These are phyloP conservation scores for Salicornia ramosissima DNA, from an alignment of 148 eudicot genomes.

Conservation along the genomic window DNA sequence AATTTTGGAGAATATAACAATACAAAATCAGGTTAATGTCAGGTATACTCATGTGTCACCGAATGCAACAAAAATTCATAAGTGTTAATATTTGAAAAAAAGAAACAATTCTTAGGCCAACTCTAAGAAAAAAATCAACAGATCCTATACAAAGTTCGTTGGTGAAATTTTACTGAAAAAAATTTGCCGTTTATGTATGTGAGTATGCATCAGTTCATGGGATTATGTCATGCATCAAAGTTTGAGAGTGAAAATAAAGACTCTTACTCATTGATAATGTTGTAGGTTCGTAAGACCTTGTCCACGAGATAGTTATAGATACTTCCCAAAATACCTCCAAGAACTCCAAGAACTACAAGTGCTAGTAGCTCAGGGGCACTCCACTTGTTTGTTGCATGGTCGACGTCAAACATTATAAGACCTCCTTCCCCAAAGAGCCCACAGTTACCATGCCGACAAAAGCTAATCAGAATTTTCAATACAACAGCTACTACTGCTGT, in stretches of 20 bases:
- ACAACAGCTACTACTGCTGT: constrained; percentile 75
- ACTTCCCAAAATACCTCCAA: constrained; percentile 77
- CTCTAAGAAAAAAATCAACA: no score
- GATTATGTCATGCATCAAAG: neutral
- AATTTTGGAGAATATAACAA: neutral
- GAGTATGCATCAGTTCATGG: neutral
- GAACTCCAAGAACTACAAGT: constrained; percentile 50
- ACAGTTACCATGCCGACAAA: constrained; percentile 60
- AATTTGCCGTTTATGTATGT: no score
- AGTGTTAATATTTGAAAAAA: no score
- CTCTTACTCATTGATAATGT: constrained; percentile 63
- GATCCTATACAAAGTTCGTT: no score
- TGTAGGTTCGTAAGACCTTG: constrained; percentile 62
- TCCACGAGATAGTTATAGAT: constrained; percentile 69
- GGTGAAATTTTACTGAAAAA: no score
- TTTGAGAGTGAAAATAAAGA: neutral
- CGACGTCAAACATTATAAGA: constrained; percentile 68
- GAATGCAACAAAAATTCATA: no score
- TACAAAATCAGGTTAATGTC: neutral
- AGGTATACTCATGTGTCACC: neutral
- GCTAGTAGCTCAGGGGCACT: constrained; percentile 45
- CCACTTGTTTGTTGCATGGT: constrained; percentile 32
- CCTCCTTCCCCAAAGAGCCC: constrained; percentile 85
- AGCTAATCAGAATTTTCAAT: constrained; percentile 42
- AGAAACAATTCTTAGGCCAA: no score